These are phyloP conservation scores for Colletotrichum agaves DNA, from an alignment of 2,329 filamentous ascomycete genomes.

Conservation along the genomic window DNA sequence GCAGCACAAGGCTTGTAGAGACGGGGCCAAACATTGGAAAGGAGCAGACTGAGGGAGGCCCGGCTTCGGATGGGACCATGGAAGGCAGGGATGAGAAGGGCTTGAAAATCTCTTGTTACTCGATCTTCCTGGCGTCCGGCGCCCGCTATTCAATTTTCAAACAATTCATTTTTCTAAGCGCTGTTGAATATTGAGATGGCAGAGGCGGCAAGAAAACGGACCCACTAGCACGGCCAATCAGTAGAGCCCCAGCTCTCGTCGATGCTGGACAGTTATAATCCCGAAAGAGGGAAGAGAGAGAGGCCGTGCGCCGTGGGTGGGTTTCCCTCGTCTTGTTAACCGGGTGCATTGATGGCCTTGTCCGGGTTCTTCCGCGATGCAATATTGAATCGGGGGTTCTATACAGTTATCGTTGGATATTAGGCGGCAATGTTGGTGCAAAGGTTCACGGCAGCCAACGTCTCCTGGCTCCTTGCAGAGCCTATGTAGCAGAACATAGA, in stretches of 20 bases:
- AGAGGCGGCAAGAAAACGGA: conserved; percentile 27
- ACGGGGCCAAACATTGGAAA: not conserved
- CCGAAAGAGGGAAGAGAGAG: not conserved
- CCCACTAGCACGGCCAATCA: conserved; percentile 26
- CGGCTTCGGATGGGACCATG: conserved; percentile 12
- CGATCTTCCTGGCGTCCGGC: not conserved
- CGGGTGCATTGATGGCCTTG: not conserved
- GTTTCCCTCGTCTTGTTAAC: not conserved
- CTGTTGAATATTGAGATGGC: conserved; percentile 28
- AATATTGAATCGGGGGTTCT: not conserved
- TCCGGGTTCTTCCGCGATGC: not conserved
- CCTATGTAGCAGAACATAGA: too few relatives aligned
- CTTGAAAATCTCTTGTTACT: not conserved
- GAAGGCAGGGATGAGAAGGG: not conserved
- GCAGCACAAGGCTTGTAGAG: not conserved
- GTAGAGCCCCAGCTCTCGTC: not conserved
- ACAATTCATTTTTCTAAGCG: conserved; percentile 14
- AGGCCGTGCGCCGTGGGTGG: conserved; percentile 17
- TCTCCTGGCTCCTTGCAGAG: too few relatives aligned
- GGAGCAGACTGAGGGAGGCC: conserved; percentile 7
- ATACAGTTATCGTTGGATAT: not conserved
- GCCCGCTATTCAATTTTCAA: not conserved
- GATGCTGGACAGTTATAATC: not conserved
- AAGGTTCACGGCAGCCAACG: too few relatives aligned
- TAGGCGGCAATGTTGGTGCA: too few relatives aligned